Evolutionary conservation across 208 protist species (phyloP).

Genomic region (Leishmania mexicana): DNA sequence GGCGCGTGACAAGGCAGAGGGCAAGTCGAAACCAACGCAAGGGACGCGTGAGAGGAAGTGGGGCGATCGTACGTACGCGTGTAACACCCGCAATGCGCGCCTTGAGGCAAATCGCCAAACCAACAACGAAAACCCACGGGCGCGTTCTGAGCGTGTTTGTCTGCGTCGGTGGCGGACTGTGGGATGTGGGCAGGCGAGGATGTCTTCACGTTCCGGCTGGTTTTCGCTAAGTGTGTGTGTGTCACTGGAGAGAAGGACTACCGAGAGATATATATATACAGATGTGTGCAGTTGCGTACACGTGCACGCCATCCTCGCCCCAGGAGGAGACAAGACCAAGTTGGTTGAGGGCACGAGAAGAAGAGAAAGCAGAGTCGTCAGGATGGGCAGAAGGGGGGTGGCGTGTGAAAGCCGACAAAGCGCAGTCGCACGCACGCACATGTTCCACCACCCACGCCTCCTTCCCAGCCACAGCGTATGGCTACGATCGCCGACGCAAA

Average conservation of each 20-base stretch:
- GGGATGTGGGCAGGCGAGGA: not conserved
- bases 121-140: not conserved
- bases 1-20: not conserved
- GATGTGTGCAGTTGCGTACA: not conserved
- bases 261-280: not conserved
- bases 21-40: not conserved
- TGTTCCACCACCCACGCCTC: not conserved
- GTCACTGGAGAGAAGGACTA: not conserved
- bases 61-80: not conserved
- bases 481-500: not conserved
- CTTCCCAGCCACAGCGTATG: not conserved
- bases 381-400: not conserved
- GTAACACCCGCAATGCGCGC: not conserved
- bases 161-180: not conserved
- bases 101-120: not conserved
- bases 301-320: not conserved
- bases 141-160: not conserved
- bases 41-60: not conserved
- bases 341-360: not conserved
- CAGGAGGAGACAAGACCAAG: not conserved
- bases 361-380: not conserved
- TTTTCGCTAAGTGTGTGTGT: not conserved
- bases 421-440: not conserved
- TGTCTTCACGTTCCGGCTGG: not conserved
- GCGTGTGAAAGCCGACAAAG: not conserved